Evolutionary conservation across 2,329 filamentous ascomycete species (phyloP), one percentile per base, ranked within the genome.

Genomic region (Hypoxylon sp.): DNA sequence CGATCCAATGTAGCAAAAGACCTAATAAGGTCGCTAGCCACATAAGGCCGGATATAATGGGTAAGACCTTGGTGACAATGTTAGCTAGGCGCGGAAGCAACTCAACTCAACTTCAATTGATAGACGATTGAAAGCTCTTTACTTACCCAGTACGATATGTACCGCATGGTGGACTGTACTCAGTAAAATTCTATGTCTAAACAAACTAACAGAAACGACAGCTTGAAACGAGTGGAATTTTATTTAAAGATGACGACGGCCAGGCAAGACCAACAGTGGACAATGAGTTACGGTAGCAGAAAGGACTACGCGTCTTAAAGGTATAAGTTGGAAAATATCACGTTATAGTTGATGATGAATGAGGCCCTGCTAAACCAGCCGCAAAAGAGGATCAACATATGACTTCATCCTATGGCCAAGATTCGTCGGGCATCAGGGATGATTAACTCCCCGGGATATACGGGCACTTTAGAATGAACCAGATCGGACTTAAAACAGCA

Each of bases 11-110:
- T n/a, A 91, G 83, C 63, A 94, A 82, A 80, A 94, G 86, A 60
- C 86, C 88, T 25, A 93, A 83, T 14, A 94, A 84, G 77, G 89
- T 93, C 67, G 84, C 85, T 11, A 91, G 83, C 90, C 90, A 91
- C 71, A 87, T 82, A 63, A 86, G 74, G 71, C 89, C 86, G 51
- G 91, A 89, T 71, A 94, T 84, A 67, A 93, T 81, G 71, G 92
- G 92, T 34, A 94, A 84, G 63, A 91, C 80, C 91, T 86, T 70
- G 30, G 30, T 32, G 36, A 34, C 17, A 28, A 50, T 48, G 50
- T 56, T 50, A 59, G 62, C 49, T 43, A 63, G 41, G 46, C n/a
- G 19, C 11, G 17, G 14, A 51, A 17, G 41, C 41, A 36, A 43
- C n/a, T 11, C 10, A 23, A 43, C n/a, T 11, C 10, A 23, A 43